These are phyloP conservation scores for Dipodascopsis tothii DNA, from an alignment of 805 yeast genomes.

Conservation along the genomic window DNA sequence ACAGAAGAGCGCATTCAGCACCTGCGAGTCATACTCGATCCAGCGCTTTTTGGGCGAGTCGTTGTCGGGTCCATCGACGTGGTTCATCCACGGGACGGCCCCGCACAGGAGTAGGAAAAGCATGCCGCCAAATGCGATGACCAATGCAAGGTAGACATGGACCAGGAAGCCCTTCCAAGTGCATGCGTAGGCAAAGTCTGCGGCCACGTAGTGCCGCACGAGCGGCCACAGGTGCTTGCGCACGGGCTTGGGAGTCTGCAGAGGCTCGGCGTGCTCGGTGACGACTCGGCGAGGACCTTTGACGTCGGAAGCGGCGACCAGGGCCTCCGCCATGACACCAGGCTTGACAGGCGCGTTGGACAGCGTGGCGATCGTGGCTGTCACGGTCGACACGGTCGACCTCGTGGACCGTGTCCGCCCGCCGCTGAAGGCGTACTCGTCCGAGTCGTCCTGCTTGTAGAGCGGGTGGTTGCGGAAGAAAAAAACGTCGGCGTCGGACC, in stretches of 20 bases:
- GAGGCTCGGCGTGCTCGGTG: background rate
- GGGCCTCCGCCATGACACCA: constrained; percentile 18
- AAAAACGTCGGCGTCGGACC: too few relatives aligned
- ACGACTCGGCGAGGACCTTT: background rate
- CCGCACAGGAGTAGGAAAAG: constrained; percentile 21
- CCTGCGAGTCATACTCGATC: constrained; percentile 24
- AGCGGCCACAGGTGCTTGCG: background rate
- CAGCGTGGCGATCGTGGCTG: constrained; percentile 8
- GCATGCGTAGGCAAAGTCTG: constrained; percentile 4
- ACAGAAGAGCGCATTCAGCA: constrained; percentile 22
- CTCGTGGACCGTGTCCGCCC: constrained; percentile 1
- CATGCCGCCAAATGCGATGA: constrained; percentile 25
- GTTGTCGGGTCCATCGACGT: constrained; percentile 15
- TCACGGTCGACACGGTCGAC: constrained; percentile 9
- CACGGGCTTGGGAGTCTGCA: background rate
- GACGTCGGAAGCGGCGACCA: constrained; percentile 8
- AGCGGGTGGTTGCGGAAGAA: too few relatives aligned
- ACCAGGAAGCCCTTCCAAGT: constrained; percentile 17
- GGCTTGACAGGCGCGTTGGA: constrained; percentile 17
- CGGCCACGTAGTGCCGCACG: constrained; percentile 4
- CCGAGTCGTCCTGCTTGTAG: too few relatives aligned
- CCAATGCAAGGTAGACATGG: constrained; percentile 16
- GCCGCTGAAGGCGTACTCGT: too few relatives aligned
- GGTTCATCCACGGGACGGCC: constrained; percentile 23
- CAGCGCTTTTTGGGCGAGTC: constrained; percentile 20